A percentile compares a stretch with the other conserved stretches of the same genome.
These are phyloP conservation scores for Aspergillus tubingensis DNA, from an alignment of 2,329 filamentous ascomycete species.

Conservation along the genomic window DNA sequence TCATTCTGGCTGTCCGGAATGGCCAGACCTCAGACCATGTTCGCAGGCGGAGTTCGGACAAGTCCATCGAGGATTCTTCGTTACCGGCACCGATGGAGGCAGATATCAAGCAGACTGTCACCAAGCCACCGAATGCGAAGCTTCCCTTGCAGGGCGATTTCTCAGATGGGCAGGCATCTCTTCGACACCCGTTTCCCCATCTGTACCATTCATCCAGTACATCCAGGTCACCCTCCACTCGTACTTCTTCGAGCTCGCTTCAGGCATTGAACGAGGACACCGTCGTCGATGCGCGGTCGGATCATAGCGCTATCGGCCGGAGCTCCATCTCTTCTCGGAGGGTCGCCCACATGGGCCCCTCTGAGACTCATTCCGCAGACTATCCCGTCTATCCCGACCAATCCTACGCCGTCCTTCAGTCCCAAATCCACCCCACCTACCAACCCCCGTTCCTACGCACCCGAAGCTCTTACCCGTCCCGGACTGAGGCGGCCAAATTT, in stretches of 20 bases:
- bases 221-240: constrained; percentile 39
- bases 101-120: constrained; percentile 24
- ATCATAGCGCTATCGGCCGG: constrained; percentile 28
- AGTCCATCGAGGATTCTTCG: constrained; percentile 24
- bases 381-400: constrained; percentile 52
- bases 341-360: constrained; percentile 31
- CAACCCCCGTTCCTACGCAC: constrained; percentile 43
- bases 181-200: constrained; percentile 37
- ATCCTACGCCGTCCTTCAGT: constrained; percentile 50
- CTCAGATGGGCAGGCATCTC: constrained; percentile 32
- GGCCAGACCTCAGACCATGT: constrained; percentile 24
- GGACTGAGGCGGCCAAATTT: constrained; percentile 28
- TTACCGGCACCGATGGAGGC: constrained; percentile 23
- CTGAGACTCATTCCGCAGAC: constrained; percentile 31
- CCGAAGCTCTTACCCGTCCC: constrained; percentile 48
- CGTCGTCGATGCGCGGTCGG: constrained; percentile 40
- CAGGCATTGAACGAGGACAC: constrained; percentile 43
- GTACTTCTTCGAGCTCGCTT: constrained; percentile 46
- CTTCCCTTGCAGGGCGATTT: constrained; percentile 28
- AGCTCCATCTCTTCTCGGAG: constrained; percentile 27
- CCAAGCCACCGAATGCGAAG: constrained; percentile 31
- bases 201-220: constrained; percentile 39
- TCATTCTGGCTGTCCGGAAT: constrained; percentile 27
- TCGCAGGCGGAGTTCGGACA: constrained; percentile 22
- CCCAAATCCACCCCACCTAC: constrained; percentile 44